Conservation (phyloP, 192 early-diverging fungal genomes). For the Phlyctochytrium bullatum region DNA sequence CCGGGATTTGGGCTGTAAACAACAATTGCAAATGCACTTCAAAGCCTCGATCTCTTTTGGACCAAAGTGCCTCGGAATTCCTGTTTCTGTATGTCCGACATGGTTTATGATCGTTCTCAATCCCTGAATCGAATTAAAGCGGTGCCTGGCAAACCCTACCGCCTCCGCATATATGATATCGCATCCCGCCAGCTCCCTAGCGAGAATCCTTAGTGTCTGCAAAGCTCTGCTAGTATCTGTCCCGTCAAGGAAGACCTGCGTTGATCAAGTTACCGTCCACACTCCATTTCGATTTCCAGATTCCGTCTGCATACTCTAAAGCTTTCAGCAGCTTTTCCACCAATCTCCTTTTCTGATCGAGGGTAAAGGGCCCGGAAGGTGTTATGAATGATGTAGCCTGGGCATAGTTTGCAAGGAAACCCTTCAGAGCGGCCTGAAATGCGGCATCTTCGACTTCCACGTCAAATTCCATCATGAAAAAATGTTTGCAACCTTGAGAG, state of each 20-base stretch:
- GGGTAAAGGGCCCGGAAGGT: neutral
- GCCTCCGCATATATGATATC: slow-evolving; percentile 53
- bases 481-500: no score
- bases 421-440: no score
- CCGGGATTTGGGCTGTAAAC: slow-evolving; percentile 50
- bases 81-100: slow-evolving; percentile 16
- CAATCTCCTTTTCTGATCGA: neutral
- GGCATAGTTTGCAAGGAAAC: neutral
- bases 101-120: slow-evolving; percentile 34
- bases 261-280: no score
- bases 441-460: no score
- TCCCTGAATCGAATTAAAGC: slow-evolving; percentile 24
- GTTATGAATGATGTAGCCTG: neutral
- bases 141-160: slow-evolving; percentile 29
- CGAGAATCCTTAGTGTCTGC: slow-evolving; percentile 57
- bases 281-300: no score
- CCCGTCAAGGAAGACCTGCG: no score
- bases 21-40: slow-evolving; percentile 69
- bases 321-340: neutral
- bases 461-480: no score
- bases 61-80: slow-evolving; percentile 7
- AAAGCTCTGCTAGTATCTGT: slow-evolving; percentile 52
- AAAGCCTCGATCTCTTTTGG: slow-evolving; percentile 42
- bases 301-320: neutral
- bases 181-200: slow-evolving; percentile 55